Base-by-base conservation (phyloP, 495 filamentous ascomycete species). In the Eremomyces bilateralis region DNA sequence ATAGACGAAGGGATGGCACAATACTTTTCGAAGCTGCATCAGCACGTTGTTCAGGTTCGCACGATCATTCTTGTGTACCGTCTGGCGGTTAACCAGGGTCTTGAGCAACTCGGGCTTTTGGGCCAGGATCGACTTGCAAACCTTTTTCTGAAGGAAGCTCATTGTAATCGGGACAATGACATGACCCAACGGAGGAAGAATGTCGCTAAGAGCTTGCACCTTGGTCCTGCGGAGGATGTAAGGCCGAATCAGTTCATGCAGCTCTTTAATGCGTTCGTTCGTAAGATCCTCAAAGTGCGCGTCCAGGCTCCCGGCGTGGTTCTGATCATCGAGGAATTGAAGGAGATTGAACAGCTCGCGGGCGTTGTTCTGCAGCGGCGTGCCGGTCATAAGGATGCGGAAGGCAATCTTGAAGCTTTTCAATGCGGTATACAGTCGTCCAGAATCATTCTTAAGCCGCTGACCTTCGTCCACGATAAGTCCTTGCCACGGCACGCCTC, bases 381-480 rank as follows among this genome's bases (percentile, higher is more conserved):
- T 97, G 1, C 72, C 54, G 0, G 88, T 95, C 16, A 99, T 60
- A 8, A 99, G 62, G 16, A 90, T 59, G 37, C 80, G 77, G 48
- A 80, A 92, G 0, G 71, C 71, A 22, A 78, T 69, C 15, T 73
- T 79, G 43, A 92, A 64, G 4, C 61, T 56, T 16, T 57, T 64
- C 10, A 99, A 62, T 3, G 76, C 67, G 31, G 59, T 61, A 51
- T 94, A 94, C 3, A 94, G 70, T 6, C 69, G 57, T 28, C 74
- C 83, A 45, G 76, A 71, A 44, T 94, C 84, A 41, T 88, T 95
- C 53, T 99, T 99, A 31, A 99, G 60, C 3, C 90, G 72, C 46
- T 99, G 90, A 10, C 88, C 90, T 58, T 99, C 90, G 45, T 99
- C 90, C 8, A 95, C 81, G 25, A 99, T 65, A 20, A 99, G 56